Conservation (phyloP, 805 yeast species). For the Spathaspora gorwiae region DNA sequence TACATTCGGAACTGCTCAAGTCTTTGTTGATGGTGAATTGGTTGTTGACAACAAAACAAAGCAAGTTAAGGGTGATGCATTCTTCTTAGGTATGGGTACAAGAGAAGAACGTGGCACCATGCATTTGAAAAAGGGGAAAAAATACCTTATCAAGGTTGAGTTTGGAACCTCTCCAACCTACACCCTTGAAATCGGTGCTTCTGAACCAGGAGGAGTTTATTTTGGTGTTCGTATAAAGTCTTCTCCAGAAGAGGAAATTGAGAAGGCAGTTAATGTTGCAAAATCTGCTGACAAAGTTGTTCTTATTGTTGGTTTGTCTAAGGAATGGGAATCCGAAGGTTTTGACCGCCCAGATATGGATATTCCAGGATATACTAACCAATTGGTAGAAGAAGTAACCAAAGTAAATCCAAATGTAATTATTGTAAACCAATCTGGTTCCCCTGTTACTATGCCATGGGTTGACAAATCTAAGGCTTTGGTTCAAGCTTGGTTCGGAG, state of each 20-base stretch:
- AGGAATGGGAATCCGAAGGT: constrained; percentile 60
- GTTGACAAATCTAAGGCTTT: constrained; percentile 17
- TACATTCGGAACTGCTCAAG: constrained; percentile 50
- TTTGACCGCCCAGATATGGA: constrained; percentile 49
- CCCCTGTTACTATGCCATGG: constrained; percentile 62
- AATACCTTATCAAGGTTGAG: constrained; percentile 44
- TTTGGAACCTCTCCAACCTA: constrained; percentile 48
- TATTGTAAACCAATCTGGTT: constrained; percentile 56
- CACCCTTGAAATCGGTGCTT: constrained; percentile 11
- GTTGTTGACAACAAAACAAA: constrained; percentile 53
- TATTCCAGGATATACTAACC: constrained; percentile 46
- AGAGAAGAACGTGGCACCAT: constrained; percentile 42
- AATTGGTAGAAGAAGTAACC: constrained; percentile 41
- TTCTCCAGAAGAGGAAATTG: constrained; percentile 18
- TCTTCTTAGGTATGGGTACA: constrained; percentile 52
- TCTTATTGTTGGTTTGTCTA: constrained; percentile 46
- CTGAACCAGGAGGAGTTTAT: constrained; percentile 21
- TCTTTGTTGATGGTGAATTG: constrained; percentile 49
- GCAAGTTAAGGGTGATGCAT: constrained; percentile 46
- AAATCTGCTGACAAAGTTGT: constrained; percentile 49
- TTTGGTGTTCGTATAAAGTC: constrained; percentile 20
- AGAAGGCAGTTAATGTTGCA: constrained; percentile 46
- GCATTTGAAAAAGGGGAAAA: constrained; percentile 38
- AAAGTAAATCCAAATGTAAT: constrained; percentile 48
- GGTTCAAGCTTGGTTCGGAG: constrained; percentile 35